A percentile compares a stretch with the other conserved stretches of the same genome.
These are phyloP conservation scores for Fagus sylvatica DNA, from an alignment of 306 rosid genomes.

Conservation along the genomic window DNA sequence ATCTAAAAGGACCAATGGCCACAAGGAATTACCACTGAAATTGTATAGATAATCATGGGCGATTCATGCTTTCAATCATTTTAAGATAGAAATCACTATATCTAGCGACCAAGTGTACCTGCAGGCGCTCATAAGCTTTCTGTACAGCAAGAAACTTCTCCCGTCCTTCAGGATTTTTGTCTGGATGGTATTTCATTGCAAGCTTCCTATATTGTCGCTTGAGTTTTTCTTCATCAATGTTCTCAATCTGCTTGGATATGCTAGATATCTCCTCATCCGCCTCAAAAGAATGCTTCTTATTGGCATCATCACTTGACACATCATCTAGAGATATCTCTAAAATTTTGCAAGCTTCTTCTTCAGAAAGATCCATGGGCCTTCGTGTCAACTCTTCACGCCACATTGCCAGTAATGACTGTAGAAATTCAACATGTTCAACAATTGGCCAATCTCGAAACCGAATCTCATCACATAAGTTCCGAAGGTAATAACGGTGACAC, in stretches of 20 bases:
- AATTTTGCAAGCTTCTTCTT: conserved; percentile 98
- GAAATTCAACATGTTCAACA: conserved; percentile 97
- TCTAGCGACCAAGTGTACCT: conserved; percentile 51
- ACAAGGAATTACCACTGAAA: neutral
- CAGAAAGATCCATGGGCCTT: conserved; percentile 98
- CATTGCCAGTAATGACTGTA: conserved; percentile 95
- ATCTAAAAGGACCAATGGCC: neutral
- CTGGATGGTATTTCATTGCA: conserved; percentile 99
- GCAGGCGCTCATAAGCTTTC: conserved; percentile 98
- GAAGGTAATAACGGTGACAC: conserved; percentile 97
- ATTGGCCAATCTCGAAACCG: conserved; percentile 99
- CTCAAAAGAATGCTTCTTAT: conserved; percentile 46
- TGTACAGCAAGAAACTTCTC: conserved; percentile 95
- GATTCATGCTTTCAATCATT: neutral
- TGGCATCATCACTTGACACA: conserved; percentile 62
- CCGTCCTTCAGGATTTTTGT: conserved; percentile 99
- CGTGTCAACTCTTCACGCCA: conserved; percentile 99
- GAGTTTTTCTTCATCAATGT: conserved; percentile 95
- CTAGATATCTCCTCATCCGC: conserved; percentile 57
- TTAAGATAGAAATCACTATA: neutral
- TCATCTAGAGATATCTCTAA: conserved; percentile 91
- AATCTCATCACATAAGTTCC: conserved; percentile 96
- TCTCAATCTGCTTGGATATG: conserved; percentile 89
- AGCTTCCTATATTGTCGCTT: conserved; percentile 98
- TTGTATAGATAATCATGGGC: neutral